Base-by-base conservation (phyloP, 1,284 basidiomycete genomes). In the Rhodotorula sp. region DNA sequence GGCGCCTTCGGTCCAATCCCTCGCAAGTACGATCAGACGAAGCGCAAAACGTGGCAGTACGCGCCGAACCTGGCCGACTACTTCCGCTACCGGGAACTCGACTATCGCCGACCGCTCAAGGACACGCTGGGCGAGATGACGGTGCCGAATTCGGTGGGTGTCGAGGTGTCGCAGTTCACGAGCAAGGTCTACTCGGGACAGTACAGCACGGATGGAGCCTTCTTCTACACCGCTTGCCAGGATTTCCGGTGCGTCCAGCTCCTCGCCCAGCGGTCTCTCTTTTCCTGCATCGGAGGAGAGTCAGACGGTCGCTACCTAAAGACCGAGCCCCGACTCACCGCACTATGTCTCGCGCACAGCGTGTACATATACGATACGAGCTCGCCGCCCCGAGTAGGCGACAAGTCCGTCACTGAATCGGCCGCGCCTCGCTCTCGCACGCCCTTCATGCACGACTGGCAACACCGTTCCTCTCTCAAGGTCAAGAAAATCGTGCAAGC, bases 101-200 rank as follows among this genome's bases (percentile, higher is more conserved):
- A 71, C 36, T 61, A 66, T 76, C 77, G 60, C 80, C 83, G 59
- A 81, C 69, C 81, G 4, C 82, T 80, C 70, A 85, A 83, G 76
- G 51, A 68, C 19, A 51, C 72, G 46, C 58, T 78, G 29, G 79
- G 82, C 5, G 81, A 76, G 30, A 76, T 72, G 65, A 82, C 91
- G 30, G 82, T 96, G 17, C 95, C 94, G 1, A 97, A 96, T 77
- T 87, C 89, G 6, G 85, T 86, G 72, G 95, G 95, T 6, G 90
- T 91, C 2, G 86, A 92, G 19, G 94, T 98, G 0, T 91, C 92
- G 2, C 83, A 84, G 48, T 94, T 94, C 77, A 84, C 85, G 6
- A 83, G 88, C 20, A 91, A 93, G 67, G 88, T 94, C 46, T 99
- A 99, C 79, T 91, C 89, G 19, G 96, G 92, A 0, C 94, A 97